Conservation (phyloP, 2,329 filamentous ascomycete species). For the Paecilomyces niveus region DNA sequence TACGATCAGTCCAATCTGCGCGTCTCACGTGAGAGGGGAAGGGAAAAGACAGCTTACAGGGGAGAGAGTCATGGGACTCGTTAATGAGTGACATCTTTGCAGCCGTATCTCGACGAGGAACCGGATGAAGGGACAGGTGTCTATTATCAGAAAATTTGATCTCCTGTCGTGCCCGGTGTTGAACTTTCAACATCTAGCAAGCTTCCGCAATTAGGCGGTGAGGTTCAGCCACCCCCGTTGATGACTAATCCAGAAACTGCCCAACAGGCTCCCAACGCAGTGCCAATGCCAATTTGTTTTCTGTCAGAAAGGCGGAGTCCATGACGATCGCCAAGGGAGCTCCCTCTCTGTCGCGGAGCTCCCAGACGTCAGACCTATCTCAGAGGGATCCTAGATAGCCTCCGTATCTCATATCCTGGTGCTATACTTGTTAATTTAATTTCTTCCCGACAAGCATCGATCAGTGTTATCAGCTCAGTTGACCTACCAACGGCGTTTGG, state of each 20-base stretch:
- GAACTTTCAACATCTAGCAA: not conserved
- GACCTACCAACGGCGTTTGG: not conserved
- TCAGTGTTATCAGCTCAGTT: not conserved
- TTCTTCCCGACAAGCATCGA: not conserved
- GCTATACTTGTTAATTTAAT: not conserved
- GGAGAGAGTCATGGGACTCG: constrained; percentile 70
- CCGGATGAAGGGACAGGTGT: not conserved
- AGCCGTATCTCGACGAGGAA: constrained; percentile 1
- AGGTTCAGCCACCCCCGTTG: not conserved
- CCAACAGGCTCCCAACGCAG: not conserved
- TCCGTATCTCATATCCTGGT: not conserved
- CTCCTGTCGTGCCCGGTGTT: constrained; percentile 2
- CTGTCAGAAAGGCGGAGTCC: not conserved
- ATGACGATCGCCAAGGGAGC: not conserved
- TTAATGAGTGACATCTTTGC: constrained; percentile 59
- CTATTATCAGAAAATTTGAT: constrained; percentile 1
- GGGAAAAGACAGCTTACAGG: constrained; percentile 53
- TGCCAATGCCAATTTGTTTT: not conserved
- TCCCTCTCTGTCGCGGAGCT: not conserved
- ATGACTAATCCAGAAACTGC: constrained; percentile 2
- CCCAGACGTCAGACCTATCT: not conserved
- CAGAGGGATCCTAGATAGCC: not conserved
- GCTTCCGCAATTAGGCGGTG: constrained; percentile 1
- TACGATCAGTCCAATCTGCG: constrained; percentile 1
- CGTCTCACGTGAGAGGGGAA: constrained; percentile 7